Evolutionary conservation across 331 rosid genomes (phyloP), one percentile per base, ranked within the genome.

Genomic region (Prunus yedoensis): DNA sequence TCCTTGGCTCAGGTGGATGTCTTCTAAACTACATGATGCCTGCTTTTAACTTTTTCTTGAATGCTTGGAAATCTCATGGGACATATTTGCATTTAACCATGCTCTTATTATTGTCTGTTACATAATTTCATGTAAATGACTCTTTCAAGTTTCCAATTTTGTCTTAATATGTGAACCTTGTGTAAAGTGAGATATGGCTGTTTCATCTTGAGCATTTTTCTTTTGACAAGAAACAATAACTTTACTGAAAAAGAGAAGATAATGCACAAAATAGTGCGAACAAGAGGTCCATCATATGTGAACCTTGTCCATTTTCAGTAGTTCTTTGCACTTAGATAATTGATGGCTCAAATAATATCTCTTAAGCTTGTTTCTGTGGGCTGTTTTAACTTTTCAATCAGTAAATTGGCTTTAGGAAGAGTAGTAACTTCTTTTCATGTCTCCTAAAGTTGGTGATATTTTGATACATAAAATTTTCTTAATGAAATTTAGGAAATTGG

Each of bases 1-100:
- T 87, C 93, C 56, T 77, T 95, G 67, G 97, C 64, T 70, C 94
- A 89, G 98, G 99, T 92, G 77, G 75, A 86, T 66, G 56, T 72
- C 45, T 59, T 73, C 76, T 72, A 28, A 78, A 75, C 8, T 53
- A 66, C 23, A 69, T 16, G 62, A 74, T 66, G 61, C 71, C 18
- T 21, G 64, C 2, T 53, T 74, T 77, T 72, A 64, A 14, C 57
- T 50, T n/a, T 51, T 62, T 35, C 53, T 76, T 64, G 50, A 51
- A 57, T 75, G 61, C 25, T 35, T 15, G 28, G 9, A 38, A 68
- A 49, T 68, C 51, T 45, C 41, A 25, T 67, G n/a, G 54, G 57
- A 46, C 35, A 47, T 4, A 43, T 45, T 21, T 67, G 35, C 76
- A 21, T 25, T 45, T 27, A 61, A 17, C 64, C 69, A 27, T 7